Percentiles rank a stretch among this genome's conserved stretches.
These are phyloP conservation scores for Rhizopogon vesiculosus DNA, from an alignment of 768 basidiomycete genomes.

Conservation along the genomic window DNA sequence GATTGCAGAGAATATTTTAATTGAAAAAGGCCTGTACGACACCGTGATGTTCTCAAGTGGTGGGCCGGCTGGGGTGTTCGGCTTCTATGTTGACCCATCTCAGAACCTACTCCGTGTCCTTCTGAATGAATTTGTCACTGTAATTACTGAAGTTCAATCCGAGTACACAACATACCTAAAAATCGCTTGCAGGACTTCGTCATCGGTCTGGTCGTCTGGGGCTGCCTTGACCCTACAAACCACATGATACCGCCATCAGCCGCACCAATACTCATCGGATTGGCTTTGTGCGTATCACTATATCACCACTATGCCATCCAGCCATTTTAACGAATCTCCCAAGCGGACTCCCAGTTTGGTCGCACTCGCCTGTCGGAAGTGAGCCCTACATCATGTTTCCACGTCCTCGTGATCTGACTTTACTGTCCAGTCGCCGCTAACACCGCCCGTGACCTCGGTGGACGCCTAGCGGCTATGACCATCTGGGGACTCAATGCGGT, in stretches of 20 bases:
- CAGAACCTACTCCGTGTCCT: slow-evolving; percentile 28
- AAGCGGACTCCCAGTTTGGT: slow-evolving; percentile 58
- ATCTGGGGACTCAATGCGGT: slow-evolving; percentile 53
- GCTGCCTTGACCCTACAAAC: slow-evolving; percentile 54
- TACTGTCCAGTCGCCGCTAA: slow-evolving; percentile 49
- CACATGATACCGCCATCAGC: slow-evolving; percentile 47
- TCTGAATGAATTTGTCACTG: slow-evolving; percentile 35
- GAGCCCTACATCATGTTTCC: slow-evolving; percentile 7
- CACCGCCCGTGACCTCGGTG: slow-evolving; percentile 65
- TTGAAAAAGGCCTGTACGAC: slow-evolving; percentile 21
- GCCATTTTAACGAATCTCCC: background rate
- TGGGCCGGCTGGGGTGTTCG: slow-evolving; percentile 37
- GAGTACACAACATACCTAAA: background rate
- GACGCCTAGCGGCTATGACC: slow-evolving; percentile 54
- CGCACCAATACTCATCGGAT: slow-evolving; percentile 48
- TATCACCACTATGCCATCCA: background rate
- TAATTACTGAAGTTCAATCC: slow-evolving; percentile 10
- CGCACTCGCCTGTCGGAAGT: slow-evolving; percentile 49
- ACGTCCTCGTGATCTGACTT: background rate
- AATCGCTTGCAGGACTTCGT: slow-evolving; percentile 34
- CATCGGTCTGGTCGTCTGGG: slow-evolving; percentile 49
- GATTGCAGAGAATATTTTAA: slow-evolving; percentile 26
- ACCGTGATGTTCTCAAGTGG: slow-evolving; percentile 28
- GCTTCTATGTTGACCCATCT: slow-evolving; percentile 28
- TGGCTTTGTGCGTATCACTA: slow-evolving; percentile 48